Evolutionary conservation across 2,329 filamentous ascomycete genomes (phyloP).

Genomic region (Penicillium sp.): DNA sequence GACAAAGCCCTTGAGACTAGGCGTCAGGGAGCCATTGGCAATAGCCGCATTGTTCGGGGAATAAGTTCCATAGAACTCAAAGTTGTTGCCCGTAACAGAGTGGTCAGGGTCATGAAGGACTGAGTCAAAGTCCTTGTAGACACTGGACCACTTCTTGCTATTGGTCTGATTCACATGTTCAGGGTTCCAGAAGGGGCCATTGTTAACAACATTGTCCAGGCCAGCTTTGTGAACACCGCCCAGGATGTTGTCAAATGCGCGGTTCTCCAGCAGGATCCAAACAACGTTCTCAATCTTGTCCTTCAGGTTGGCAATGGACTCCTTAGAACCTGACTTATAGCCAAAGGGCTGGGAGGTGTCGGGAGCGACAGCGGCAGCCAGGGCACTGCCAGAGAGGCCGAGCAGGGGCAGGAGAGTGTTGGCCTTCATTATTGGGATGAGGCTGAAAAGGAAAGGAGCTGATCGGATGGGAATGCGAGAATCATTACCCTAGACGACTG

Average conservation of each 20-base stretch:
- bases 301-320: conserved; percentile 31
- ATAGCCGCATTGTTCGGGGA: conserved; percentile 35
- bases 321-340: conserved; percentile 27
- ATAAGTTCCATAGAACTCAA: conserved; percentile 40
- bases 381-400: conserved; percentile 15
- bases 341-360: conserved; percentile 12
- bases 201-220: conserved; percentile 39
- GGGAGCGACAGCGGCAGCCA: conserved; percentile 14
- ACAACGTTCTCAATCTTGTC: conserved; percentile 34
- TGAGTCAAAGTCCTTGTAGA: conserved; percentile 37
- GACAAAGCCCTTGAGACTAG: conserved; percentile 35
- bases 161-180: conserved; percentile 25
- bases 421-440: conserved; percentile 18
- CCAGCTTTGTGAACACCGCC: conserved; percentile 36
- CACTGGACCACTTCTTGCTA: conserved; percentile 25
- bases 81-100: conserved; percentile 38
- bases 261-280: conserved; percentile 38
- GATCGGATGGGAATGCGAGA: conserved; percentile 6
- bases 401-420: conserved; percentile 18
- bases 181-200: conserved; percentile 39
- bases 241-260: conserved; percentile 34
- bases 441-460: background rate
- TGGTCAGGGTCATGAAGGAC: conserved; percentile 40
- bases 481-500: conserved; percentile 9
- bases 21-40: conserved; percentile 25